These are phyloP conservation scores for Solanum dulcamara DNA, from an alignment of 257 asterid species.

Conservation along the genomic window DNA sequence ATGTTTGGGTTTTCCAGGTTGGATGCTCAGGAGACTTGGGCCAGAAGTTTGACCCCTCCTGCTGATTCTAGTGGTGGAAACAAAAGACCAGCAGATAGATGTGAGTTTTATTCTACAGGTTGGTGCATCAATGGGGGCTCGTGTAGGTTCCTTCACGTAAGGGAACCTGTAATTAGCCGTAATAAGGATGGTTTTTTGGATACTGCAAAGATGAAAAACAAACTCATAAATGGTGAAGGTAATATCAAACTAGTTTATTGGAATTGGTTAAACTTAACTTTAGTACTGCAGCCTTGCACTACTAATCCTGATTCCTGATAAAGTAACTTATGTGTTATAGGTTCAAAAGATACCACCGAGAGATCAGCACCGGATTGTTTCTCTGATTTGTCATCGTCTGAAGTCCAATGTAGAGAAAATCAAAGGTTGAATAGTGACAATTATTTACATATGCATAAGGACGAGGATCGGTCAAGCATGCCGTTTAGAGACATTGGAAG, in stretches of 20 bases:
- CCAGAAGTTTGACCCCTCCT: conserved; percentile 37
- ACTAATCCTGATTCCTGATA: neutral
- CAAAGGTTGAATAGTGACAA: conserved; percentile 24
- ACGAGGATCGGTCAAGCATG: conserved; percentile 4
- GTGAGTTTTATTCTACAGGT: conserved; percentile 69
- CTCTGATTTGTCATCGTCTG: conserved; percentile 34
- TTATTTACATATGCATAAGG: conserved; percentile 8
- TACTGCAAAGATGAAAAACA: conserved; percentile 22
- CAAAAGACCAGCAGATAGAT: conserved; percentile 42
- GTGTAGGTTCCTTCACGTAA: conserved; percentile 66
- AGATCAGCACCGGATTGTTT: neutral
- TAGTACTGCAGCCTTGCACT: neutral
- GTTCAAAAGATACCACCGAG: conserved; percentile 10
- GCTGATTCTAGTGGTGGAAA: conserved; percentile 25
- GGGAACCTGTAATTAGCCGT: conserved; percentile 6
- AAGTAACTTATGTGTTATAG: conserved; percentile 4
- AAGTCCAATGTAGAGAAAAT: conserved; percentile 26
- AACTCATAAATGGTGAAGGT: conserved; percentile 35
- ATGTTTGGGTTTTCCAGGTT: conserved; percentile 46
- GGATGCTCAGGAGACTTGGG: conserved; percentile 29
- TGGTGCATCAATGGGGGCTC: conserved; percentile 78
- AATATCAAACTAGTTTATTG: neutral
- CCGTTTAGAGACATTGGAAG: conserved; percentile 7
- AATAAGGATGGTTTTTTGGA: conserved; percentile 22
- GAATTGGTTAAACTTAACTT: neutral